Evolutionary conservation across 192 early-diverging fungal genomes (phyloP).

Genomic region (Coemansia sp.): DNA sequence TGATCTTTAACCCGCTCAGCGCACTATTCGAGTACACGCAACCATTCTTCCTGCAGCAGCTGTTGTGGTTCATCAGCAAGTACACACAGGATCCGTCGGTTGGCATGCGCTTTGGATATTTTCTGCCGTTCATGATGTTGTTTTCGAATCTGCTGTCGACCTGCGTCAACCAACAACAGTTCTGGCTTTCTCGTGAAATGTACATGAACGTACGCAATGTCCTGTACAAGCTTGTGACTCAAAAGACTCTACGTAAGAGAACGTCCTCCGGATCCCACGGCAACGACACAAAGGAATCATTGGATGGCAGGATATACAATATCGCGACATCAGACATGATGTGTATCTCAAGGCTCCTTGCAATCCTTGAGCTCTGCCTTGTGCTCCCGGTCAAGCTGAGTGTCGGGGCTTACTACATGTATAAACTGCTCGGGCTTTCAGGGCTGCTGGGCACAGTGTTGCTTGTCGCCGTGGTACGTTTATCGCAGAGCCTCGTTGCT

Average conservation of each 20-base stretch:
- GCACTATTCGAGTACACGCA: constrained; percentile 49
- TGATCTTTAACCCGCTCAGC: constrained; percentile 28
- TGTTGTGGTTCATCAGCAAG: constrained; percentile 54
- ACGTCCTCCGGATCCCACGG: background rate
- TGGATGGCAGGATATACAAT: constrained; percentile 65
- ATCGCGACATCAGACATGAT: constrained; percentile 66
- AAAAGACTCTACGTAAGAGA: constrained; percentile 57
- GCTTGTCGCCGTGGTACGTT: constrained; percentile 59
- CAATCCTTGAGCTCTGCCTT: constrained; percentile 54
- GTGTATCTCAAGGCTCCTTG: constrained; percentile 55
- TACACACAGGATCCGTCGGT: constrained; percentile 30
- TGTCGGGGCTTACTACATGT: constrained; percentile 68
- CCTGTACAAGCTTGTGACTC: constrained; percentile 59
- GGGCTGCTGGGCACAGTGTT: constrained; percentile 73
- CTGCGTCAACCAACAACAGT: constrained; percentile 57
- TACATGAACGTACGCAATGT: constrained; percentile 59
- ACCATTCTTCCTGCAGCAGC: constrained; percentile 59
- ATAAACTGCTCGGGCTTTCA: constrained; percentile 72
- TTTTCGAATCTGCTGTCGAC: constrained; percentile 40
- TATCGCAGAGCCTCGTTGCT: constrained; percentile 53
- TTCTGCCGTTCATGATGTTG: constrained; percentile 60
- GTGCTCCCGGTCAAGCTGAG: constrained; percentile 60
- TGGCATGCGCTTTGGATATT: constrained; percentile 46
- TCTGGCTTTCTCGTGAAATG: constrained; percentile 64
- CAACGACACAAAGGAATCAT: constrained; percentile 22